Evolutionary conservation across 2,329 filamentous ascomycete genomes (phyloP), one percentile per base, ranked within the genome.

Genomic region (Scytalidium sp.): DNA sequence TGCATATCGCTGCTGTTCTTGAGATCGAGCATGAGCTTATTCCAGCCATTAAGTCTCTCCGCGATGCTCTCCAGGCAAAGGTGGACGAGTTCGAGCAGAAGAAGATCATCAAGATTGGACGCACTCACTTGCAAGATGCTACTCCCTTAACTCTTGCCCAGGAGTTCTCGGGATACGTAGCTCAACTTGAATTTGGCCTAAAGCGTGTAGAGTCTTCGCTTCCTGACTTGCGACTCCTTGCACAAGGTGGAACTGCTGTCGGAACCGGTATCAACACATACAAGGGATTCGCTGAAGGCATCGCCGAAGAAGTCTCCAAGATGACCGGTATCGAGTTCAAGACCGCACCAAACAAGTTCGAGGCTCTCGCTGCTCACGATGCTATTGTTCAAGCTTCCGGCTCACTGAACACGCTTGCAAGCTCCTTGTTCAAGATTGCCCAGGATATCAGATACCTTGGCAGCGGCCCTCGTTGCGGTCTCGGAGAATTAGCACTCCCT

Each of bases 331-430:
- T 87, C 62, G 78, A 94, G 67, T 99, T 99, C 79, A 83, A 89
- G 75, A 97, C 94, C 9, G 94, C 94, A 11, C 93, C 94, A 59
- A 99, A 99, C 83, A 99, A 99, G 79, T 99, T 99, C 66, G 94
- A 97, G 76, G 87, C 94, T 3, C 84, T 99, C 40, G 94, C 94
- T 51, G 90, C 94, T 45, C 94, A 99, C 73, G 94, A 99, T 67
- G 90, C 93, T 57, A 84, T 97, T 61, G 91, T 97, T 51, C 92
- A 97, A 75, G 93, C 93, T 46, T 90, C 90, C 59, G 94, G 94
- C 54, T 85, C 88, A 58, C 83, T 99, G 65, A 97, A 97, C 80
- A 97, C 92, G 22, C 81, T 97, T 52, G 92, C 94, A 43, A 77
- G 79, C 53, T 96, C 92, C 47, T 85, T 99, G 47, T 95, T 89